phyloP scores from a whole-genome alignment of 202 grass and related monocot species.

The Setaria viridis region DNA sequence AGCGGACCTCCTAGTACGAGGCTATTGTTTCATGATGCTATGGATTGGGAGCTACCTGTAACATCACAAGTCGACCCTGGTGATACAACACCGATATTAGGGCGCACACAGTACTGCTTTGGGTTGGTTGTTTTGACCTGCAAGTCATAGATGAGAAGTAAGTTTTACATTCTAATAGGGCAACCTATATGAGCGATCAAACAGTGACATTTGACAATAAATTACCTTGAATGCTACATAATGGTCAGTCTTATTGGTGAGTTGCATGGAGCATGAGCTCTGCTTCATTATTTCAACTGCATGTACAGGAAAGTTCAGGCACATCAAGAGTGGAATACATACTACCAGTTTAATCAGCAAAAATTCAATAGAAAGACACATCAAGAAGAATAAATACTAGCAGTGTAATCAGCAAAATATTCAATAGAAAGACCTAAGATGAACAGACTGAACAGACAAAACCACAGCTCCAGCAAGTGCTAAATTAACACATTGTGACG shows the following conservation, averaged over 20 bases:
- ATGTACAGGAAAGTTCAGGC: conserved; percentile 28
- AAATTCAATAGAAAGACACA: not conserved
- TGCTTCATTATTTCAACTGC: conserved; percentile 83
- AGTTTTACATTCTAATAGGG: conserved; percentile 23
- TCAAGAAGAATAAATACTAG: too few species aligned
- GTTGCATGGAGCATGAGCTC: conserved; percentile 76
- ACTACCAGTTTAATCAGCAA: not conserved
- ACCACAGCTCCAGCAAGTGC: not conserved
- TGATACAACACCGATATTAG: conserved; percentile 78
- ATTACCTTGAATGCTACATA: conserved; percentile 85
- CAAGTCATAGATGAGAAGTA: conserved; percentile 1
- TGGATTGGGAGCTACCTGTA: conserved; percentile 65
- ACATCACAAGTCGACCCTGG: conserved; percentile 84
- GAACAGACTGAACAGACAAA: conserved; percentile 26
- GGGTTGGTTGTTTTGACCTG: conserved; percentile 99
- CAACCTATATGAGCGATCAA: not conserved
- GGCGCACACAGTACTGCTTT: conserved; percentile 95
- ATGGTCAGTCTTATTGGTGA: conserved; percentile 76
- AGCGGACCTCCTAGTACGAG: conserved; percentile 10
- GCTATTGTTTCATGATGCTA: conserved; percentile 22
- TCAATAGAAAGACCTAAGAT: not conserved
- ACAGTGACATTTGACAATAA: not conserved
- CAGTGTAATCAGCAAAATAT: conserved; percentile 6
- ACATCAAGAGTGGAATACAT: not conserved
- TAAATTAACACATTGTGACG: not conserved